phyloP scores from a whole-genome alignment of 495 filamentous ascomycete genomes.

The Penicillium steckii region DNA sequence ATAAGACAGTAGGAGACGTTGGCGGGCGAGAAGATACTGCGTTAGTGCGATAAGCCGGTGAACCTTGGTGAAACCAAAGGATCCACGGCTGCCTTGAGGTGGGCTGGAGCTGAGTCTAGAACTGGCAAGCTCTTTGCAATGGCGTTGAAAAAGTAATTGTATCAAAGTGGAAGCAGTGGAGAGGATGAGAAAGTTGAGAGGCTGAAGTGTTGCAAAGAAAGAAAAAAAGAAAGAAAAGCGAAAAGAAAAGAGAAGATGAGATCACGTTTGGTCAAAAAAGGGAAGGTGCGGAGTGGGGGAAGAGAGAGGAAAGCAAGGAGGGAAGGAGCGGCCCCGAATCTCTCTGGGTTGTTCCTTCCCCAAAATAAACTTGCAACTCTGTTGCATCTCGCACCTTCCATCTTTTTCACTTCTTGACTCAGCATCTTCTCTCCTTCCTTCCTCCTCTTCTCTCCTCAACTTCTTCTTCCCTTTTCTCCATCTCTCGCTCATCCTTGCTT shows the following conservation, averaged over 20 bases:
- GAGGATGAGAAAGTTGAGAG: neutral
- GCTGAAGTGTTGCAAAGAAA: neutral
- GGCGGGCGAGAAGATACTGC: neutral
- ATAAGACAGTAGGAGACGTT: too few species aligned
- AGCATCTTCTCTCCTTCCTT: too few species aligned
- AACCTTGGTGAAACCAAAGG: neutral
- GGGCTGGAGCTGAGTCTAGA: conserved; percentile 3
- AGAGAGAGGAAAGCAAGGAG: neutral
- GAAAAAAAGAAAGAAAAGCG: neutral
- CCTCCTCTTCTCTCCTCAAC: too few species aligned
- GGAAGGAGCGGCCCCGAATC: too few species aligned
- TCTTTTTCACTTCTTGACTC: conserved; percentile 6
- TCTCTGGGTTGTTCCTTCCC: neutral
- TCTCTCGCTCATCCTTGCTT: too few species aligned
- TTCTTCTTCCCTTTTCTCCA: too few species aligned
- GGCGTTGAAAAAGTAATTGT: neutral
- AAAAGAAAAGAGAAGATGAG: neutral
- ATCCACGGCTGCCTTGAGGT: neutral
- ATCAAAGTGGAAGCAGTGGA: neutral
- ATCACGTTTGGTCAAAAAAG: too few species aligned
- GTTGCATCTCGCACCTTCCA: neutral
- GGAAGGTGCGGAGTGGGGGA: neutral
- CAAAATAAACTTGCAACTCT: neutral
- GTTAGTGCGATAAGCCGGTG: neutral
- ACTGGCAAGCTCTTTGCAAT: neutral